Conservation (phyloP, 257 asterid genomes). For the Buddleja alternifolia region DNA sequence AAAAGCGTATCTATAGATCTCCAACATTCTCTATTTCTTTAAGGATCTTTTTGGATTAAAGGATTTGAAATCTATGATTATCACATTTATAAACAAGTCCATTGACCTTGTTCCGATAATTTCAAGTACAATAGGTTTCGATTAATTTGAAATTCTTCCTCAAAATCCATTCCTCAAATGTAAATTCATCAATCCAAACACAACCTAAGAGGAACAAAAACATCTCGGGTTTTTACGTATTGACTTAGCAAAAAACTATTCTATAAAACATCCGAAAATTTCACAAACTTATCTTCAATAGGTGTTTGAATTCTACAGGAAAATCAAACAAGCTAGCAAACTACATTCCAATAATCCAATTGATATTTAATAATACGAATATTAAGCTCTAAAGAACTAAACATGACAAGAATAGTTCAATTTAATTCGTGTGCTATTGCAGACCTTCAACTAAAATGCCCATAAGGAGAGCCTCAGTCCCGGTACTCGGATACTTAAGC, state of each 20-base stretch:
- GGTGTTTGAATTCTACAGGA: background rate
- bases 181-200: no score
- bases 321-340: constrained; percentile 13
- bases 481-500: constrained; percentile 81
- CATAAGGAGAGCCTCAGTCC: constrained; percentile 94
- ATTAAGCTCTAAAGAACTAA: constrained; percentile 25
- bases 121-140: no score
- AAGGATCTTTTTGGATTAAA: no score
- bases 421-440: constrained; percentile 22
- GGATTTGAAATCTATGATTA: no score
- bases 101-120: no score
- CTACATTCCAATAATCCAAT: background rate
- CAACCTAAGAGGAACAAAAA: constrained; percentile 12
- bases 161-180: no score
- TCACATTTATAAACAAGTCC: no score
- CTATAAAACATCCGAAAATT: background rate
- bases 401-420: constrained; percentile 2
- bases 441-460: constrained; percentile 94
- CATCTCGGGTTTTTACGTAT: background rate
- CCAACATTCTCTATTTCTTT: background rate
- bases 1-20: background rate
- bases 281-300: background rate
- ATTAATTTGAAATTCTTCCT: no score
- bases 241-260: background rate
- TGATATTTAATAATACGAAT: background rate